phyloP scores from a whole-genome alignment of 2,329 filamentous ascomycete species.

The Calonectria multiphialidica region DNA sequence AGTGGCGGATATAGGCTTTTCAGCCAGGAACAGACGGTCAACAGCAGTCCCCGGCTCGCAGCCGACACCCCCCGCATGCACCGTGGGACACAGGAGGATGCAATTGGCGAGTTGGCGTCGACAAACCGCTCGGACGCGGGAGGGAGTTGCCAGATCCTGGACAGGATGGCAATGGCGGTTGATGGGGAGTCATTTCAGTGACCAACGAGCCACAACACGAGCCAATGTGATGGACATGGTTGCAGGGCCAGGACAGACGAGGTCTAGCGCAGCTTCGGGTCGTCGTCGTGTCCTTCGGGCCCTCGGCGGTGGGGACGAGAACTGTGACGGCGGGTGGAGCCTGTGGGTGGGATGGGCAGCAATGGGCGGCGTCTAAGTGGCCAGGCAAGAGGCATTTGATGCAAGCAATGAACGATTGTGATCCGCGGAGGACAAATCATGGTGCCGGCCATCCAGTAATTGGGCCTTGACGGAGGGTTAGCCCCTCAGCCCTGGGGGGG shows the following conservation, averaged over 20 bases:
- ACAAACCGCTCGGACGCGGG: constrained; percentile 13
- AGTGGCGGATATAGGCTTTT: constrained; percentile 12
- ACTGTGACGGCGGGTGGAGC: constrained; percentile 31
- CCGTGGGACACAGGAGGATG: constrained; percentile 16
- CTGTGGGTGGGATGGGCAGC: constrained; percentile 27
- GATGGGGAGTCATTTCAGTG: constrained; percentile 26
- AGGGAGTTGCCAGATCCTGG: not conserved
- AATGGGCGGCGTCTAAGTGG: constrained; percentile 27
- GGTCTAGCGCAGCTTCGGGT: constrained; percentile 42
- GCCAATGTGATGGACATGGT: constrained; percentile 34
- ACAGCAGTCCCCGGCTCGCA: not conserved
- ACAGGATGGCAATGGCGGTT: not conserved
- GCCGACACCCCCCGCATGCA: constrained; percentile 5
- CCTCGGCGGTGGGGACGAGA: constrained; percentile 41
- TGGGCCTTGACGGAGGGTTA: constrained; percentile 20
- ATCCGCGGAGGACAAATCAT: constrained; percentile 35
- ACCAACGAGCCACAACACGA: constrained; percentile 29
- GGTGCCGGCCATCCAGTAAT: not conserved
- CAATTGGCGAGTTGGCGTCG: constrained; percentile 15
- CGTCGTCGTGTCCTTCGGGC: constrained; percentile 44
- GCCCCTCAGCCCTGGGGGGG: constrained; percentile 19
- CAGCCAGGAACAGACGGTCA: constrained; percentile 10
- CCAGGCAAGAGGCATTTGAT: constrained; percentile 22
- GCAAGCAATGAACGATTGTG: constrained; percentile 29
- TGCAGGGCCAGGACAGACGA: constrained; percentile 17